Evolutionary conservation across 495 filamentous ascomycete genomes (phyloP), one percentile per base, ranked within the genome.

Genomic region (Xylaria scruposa): DNA sequence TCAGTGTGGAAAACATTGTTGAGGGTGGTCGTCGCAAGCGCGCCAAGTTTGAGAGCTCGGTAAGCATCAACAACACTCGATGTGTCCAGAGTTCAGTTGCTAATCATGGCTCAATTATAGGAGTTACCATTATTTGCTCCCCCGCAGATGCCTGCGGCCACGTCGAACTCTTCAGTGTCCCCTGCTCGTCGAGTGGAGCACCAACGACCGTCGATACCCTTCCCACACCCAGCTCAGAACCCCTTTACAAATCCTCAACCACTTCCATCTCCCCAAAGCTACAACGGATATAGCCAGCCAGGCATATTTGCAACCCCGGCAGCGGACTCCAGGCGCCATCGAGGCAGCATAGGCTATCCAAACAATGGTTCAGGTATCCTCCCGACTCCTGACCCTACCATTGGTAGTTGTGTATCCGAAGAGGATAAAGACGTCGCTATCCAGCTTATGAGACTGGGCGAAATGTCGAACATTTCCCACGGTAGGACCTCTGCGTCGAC

Each of bases 341-440:
- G 93, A 56, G 88, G 88, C 58, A 89, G 91, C 71, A 85, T 83
- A 42, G 81, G 84, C 61, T 88, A 89, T 67, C 78, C 83, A 29
- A 71, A 81, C 33, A 76, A 81, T 67, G 75, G 83, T 19, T 70
- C 81, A 2, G 82, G 82, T 42, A 87, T 94, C 73, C 84, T 97
- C 70, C 94, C 94, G 9, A 98, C 97, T 4, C 97, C 96, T 5
- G 95, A 97, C 72, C 94, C 95, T 13, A 98, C 97, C 17, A 91
- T 97, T 71, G 92, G 92, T 46, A 98, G 94, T 83, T 95, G 91
- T 75, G 94, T 98, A 78, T 98, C 95, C 4, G 96, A 99, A 79
- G 96, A 99, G 79, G 96, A 99, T 79, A 96, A 98, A 78, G 97
- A 99, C 82, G 96, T 97, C 75, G 96, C 96, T 61, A 89, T 97